phyloP scores from a whole-genome alignment of 2,329 filamentous ascomycete species.

The Chaetomiaceae sp. region DNA sequence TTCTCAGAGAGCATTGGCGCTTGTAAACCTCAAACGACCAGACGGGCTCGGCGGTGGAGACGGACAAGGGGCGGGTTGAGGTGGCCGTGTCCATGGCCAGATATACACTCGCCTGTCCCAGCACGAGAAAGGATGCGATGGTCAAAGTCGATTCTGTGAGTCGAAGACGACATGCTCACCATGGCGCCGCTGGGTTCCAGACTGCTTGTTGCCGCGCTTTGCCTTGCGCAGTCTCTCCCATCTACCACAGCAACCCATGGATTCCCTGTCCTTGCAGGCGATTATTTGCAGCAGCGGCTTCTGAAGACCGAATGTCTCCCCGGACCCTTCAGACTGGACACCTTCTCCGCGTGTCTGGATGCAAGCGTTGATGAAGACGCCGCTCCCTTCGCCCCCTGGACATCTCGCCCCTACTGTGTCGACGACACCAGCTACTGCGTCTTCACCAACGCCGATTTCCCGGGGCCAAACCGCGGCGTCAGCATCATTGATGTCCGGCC shows the following conservation, averaged over 20 bases:
- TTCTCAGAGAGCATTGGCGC: slow-evolving; percentile 5
- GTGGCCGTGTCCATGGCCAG: background rate
- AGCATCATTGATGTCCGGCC: slow-evolving; percentile 11
- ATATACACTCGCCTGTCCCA: background rate
- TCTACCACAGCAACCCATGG: background rate
- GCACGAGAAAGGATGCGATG: too few relatives aligned
- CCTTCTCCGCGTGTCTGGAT: background rate
- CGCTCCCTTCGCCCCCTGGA: slow-evolving; percentile 26
- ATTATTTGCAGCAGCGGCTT: background rate
- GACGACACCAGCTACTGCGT: slow-evolving; percentile 25
- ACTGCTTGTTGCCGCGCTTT: background rate
- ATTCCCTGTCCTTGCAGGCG: background rate
- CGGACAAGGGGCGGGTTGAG: background rate
- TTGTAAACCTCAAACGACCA: slow-evolving; percentile 7
- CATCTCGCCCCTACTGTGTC: slow-evolving; percentile 27
- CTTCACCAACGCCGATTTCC: slow-evolving; percentile 24
- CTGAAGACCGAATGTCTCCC: background rate
- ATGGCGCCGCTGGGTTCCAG: background rate
- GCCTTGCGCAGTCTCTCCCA: background rate
- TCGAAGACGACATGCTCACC: background rate
- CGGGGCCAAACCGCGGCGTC: slow-evolving; percentile 1
- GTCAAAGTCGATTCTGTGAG: too few relatives aligned
- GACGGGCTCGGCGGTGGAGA: slow-evolving; percentile 2
- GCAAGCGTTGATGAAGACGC: background rate
- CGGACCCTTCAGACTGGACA: slow-evolving; percentile 1